Conservation (phyloP, 768 basidiomycete genomes). For the Suillus discolor region DNA sequence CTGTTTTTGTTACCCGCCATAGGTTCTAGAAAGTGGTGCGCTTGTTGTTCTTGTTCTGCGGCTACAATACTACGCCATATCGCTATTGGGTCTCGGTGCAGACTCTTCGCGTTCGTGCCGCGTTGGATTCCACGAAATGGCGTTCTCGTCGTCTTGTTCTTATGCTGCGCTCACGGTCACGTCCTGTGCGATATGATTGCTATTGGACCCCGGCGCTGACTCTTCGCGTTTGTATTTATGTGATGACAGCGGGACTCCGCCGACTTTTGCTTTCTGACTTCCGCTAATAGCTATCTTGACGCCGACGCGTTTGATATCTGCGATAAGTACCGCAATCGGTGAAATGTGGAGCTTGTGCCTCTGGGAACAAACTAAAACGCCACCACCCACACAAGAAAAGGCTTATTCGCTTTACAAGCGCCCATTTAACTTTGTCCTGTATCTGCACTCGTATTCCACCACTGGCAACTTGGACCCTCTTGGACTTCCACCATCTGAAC, state of each 20-base stretch:
- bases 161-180: background rate
- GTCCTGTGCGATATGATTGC: background rate
- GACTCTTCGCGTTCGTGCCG: background rate
- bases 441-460: background rate
- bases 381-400: background rate
- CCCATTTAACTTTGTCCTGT: background rate
- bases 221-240: background rate
- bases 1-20: background rate
- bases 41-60: background rate
- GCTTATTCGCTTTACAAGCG: background rate
- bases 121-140: background rate
- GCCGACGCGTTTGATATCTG: background rate
- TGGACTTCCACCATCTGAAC: background rate
- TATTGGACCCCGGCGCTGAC: background rate
- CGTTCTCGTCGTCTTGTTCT: background rate
- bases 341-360: background rate
- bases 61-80: background rate
- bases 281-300: background rate
- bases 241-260: background rate
- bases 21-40: background rate
- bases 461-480: background rate
- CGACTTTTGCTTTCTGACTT: background rate
- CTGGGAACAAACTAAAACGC: background rate
- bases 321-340: background rate
- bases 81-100: background rate